Conservation (phyloP, 2,329 filamentous ascomycete species). For the Penicillium sp. region DNA sequence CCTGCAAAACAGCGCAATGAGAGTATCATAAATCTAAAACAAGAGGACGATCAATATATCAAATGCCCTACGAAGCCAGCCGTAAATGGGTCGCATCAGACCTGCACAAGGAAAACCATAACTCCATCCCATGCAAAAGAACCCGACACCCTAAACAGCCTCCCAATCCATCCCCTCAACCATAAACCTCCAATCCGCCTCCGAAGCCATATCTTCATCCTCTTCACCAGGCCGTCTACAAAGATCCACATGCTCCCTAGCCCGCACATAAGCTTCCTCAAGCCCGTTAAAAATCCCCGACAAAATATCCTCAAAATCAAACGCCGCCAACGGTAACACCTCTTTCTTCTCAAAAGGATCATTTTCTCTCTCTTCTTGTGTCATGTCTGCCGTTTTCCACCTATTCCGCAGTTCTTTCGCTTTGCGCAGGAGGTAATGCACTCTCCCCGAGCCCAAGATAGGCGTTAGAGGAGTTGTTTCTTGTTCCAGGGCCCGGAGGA, state of each 20-base stretch:
- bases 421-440: slow-evolving; percentile 55
- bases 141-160: slow-evolving; percentile 24
- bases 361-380: slow-evolving; percentile 23
- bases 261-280: slow-evolving; percentile 54
- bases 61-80: neutral
- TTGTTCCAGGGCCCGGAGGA: slow-evolving; percentile 59
- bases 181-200: slow-evolving; percentile 55
- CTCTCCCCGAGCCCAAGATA: slow-evolving; percentile 53
- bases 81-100: neutral
- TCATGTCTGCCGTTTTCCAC: slow-evolving; percentile 64
- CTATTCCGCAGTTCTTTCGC: slow-evolving; percentile 68
- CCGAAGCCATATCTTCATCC: slow-evolving; percentile 23
- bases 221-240: slow-evolving; percentile 20
- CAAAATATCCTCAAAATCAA: slow-evolving; percentile 60
- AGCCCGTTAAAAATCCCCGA: slow-evolving; percentile 55
- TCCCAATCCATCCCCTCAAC: slow-evolving; percentile 60
- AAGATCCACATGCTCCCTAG: slow-evolving; percentile 44
- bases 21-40: neutral
- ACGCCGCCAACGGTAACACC: slow-evolving; percentile 50
- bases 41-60: too few species aligned
- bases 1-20: neutral
- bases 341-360: slow-evolving; percentile 20
- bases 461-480: slow-evolving; percentile 53
- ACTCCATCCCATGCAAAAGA: slow-evolving; percentile 10
- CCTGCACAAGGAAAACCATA: neutral